Conservation (phyloP, 2,329 filamentous ascomycete genomes). For the Xylariales sp. region DNA sequence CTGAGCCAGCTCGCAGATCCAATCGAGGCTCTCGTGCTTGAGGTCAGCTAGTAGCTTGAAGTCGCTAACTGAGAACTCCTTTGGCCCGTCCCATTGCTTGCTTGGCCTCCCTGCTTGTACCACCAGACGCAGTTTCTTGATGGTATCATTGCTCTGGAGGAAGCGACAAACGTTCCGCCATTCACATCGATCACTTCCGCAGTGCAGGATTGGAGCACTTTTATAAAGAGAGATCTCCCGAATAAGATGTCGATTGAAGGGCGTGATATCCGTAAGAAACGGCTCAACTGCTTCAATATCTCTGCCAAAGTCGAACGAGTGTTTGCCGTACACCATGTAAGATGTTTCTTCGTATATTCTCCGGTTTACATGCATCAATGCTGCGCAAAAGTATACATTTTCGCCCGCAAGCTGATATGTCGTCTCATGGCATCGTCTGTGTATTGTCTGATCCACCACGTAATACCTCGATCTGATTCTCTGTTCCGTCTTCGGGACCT, state of each 20-base stretch:
- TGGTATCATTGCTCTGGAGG: conserved; percentile 31
- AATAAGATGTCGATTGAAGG: conserved; percentile 41
- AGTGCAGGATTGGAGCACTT: conserved; percentile 45
- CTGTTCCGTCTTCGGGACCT: conserved; percentile 17
- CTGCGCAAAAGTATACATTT: conserved; percentile 32
- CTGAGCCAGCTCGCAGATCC: conserved; percentile 50
- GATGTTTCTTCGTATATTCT: conserved; percentile 52
- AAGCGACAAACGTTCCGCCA: conserved; percentile 50
- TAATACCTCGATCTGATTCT: conserved; percentile 34
- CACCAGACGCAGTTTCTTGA: conserved; percentile 43
- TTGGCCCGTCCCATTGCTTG: conserved; percentile 43
- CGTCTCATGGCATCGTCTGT: conserved; percentile 41
- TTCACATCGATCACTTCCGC: conserved; percentile 51
- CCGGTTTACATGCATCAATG: conserved; percentile 41
- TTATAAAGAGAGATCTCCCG: conserved; percentile 50
- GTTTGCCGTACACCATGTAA: conserved; percentile 49
- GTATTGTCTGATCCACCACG: conserved; percentile 34
- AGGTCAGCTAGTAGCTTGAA: conserved; percentile 40
- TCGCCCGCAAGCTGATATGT: conserved; percentile 49
- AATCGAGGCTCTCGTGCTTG: conserved; percentile 48
- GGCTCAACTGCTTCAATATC: conserved; percentile 57
- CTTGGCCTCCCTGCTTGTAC: conserved; percentile 50
- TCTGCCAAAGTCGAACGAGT: conserved; percentile 55
- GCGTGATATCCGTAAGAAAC: conserved; percentile 54
- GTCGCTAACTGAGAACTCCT: conserved; percentile 39